Base-by-base conservation (phyloP, 805 yeast genomes). In the Phaffomyces thermotolerans region DNA sequence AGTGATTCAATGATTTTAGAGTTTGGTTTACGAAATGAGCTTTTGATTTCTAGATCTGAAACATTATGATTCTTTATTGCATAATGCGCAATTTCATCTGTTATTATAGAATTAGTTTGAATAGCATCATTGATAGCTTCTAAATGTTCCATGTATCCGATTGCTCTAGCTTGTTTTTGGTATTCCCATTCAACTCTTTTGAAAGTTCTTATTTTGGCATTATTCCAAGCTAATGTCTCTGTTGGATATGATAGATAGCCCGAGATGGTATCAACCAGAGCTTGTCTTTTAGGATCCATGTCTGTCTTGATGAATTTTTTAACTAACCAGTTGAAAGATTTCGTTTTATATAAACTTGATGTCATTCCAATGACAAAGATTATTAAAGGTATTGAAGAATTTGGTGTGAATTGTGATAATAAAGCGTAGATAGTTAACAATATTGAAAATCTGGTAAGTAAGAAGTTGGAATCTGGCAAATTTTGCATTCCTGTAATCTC, bases 1-100 rank as follows among this genome's bases (percentile, higher is more conserved):
- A 91, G 53, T 6, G 85, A 68, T 59, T 84, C 95, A 24, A 79
- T 70, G 2, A 83, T 84, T 44, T 77, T 61, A 42, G 65, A 67
- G 43, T 71, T 62, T 18, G 52, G 51, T 31, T 35, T 49, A 15
- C 13, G 39, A 3, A 29, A 22, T 37, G 8, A 60, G 23, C 64
- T 59, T 23, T 67, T 57, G 32, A 79, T 41, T 25, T 82, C 87
- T 37, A 68, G 56, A 2, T 60, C 43, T 0, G 67, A 47, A n/a
- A 78, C 60, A 0, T 68, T 57, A 46, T 72, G 59, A 14, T 58
- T 56, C 8, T 53, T 37, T 20, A 67, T 58, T 0, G 75, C 66
- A 8, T 43, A 42, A 3, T 66, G 56, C 0, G 76, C 75, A 5
- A 86, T 62, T 3, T 61, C 67, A 17, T 64, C 57, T 10, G 83